Conservation (phyloP, 768 basidiomycete genomes). For the Leccinellum rugosiceps region DNA sequence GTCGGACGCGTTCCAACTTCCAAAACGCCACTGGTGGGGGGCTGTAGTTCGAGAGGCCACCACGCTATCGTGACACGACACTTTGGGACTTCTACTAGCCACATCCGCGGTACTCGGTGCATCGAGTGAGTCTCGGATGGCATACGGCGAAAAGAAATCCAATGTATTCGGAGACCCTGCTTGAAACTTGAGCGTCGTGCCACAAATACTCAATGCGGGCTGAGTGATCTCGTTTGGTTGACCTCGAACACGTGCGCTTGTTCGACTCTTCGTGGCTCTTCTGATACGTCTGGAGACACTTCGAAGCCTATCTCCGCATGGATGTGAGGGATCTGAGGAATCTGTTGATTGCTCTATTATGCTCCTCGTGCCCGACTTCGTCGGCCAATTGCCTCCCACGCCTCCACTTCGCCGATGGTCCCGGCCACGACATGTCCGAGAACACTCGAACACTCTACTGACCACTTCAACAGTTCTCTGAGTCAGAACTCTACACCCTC, state of each 20-base stretch:
- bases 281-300: neutral
- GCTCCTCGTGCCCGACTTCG: neutral
- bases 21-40: neutral
- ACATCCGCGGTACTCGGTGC: neutral
- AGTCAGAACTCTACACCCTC: neutral
- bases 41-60: neutral
- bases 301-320: neutral
- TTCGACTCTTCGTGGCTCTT: neutral
- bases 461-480: neutral
- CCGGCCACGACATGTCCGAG: neutral
- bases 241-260: neutral
- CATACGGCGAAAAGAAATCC: neutral
- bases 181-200: neutral
- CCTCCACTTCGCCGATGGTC: neutral
- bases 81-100: neutral
- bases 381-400: neutral
- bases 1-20: neutral
- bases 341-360: neutral
- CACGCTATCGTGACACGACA: neutral
- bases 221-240: neutral
- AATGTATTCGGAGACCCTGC: neutral
- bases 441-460: neutral
- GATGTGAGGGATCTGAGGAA: neutral
- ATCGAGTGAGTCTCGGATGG: neutral
- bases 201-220: neutral